Conservation (phyloP, 208 protist genomes). For the Leishmania mexicana region DNA sequence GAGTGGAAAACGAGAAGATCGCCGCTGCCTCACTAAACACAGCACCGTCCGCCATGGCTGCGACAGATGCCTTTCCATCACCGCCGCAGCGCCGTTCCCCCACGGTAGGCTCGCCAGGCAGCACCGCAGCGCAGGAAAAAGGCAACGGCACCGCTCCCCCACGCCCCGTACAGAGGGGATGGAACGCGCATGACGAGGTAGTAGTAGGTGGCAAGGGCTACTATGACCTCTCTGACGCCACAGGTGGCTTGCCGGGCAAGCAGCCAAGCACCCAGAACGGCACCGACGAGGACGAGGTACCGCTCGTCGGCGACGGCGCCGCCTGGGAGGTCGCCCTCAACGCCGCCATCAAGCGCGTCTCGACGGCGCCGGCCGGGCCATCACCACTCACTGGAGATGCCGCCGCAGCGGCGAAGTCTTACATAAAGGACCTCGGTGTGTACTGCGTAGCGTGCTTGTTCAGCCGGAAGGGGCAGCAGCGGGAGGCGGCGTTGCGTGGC, state of each 20-base stretch:
- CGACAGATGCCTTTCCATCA: neutral
- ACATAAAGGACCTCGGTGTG: slow-evolving; percentile 65
- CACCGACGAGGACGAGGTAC: slow-evolving; percentile 24
- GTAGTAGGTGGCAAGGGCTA: slow-evolving; percentile 65
- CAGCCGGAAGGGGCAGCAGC: slow-evolving; percentile 58
- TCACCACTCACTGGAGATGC: slow-evolving; percentile 45
- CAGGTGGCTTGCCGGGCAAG: slow-evolving; percentile 10
- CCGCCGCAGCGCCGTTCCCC: neutral
- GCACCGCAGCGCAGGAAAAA: neutral
- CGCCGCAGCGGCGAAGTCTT: slow-evolving; percentile 40
- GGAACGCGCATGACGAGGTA: slow-evolving; percentile 58
- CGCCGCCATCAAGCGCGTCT: slow-evolving; percentile 45
- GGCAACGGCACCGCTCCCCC: neutral
- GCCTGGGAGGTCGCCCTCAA: slow-evolving; percentile 80
- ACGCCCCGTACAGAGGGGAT: neutral
- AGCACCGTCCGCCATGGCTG: neutral
- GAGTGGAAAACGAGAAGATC: slow-evolving; percentile 12
- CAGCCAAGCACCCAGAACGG: slow-evolving; percentile 5
- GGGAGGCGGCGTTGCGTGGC: slow-evolving; percentile 79
- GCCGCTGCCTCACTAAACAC: slow-evolving; percentile 1
- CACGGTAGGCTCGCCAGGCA: no score
- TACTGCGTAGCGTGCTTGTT: slow-evolving; percentile 81
- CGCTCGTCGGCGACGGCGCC: slow-evolving; percentile 41
- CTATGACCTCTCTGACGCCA: slow-evolving; percentile 52
- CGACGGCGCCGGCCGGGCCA: slow-evolving; percentile 36